Conservation (phyloP, 805 yeast species). For the Wilhelminamyces savonicus region DNA sequence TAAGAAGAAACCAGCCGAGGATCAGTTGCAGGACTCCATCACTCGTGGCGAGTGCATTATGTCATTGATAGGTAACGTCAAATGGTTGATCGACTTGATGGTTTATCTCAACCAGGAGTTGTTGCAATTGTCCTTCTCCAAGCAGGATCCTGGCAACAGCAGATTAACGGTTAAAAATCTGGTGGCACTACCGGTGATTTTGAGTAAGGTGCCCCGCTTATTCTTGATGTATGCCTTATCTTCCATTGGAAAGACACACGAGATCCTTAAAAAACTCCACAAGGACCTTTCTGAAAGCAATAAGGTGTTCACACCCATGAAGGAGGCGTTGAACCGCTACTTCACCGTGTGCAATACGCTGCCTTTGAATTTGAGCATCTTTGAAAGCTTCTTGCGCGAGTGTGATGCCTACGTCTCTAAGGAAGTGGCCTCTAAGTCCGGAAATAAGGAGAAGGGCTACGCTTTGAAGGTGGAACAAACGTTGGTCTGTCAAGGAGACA, state of each 20-base stretch:
- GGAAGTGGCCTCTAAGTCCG: slow-evolving; percentile 17
- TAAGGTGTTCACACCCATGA: slow-evolving; percentile 41
- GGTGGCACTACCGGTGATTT: slow-evolving; percentile 50
- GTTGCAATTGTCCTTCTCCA: slow-evolving; percentile 34
- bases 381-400: slow-evolving; percentile 58
- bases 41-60: slow-evolving; percentile 59
- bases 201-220: slow-evolving; percentile 66
- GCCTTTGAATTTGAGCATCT: slow-evolving; percentile 49
- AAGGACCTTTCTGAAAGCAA: slow-evolving; percentile 40
- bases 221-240: slow-evolving; percentile 60
- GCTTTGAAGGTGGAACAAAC: slow-evolving; percentile 53
- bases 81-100: slow-evolving; percentile 82
- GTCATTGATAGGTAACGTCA: slow-evolving; percentile 63
- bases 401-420: slow-evolving; percentile 36
- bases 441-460: slow-evolving; percentile 16
- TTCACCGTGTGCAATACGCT: slow-evolving; percentile 43
- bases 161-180: slow-evolving; percentile 25
- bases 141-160: slow-evolving; percentile 11
- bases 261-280: slow-evolving; percentile 49
- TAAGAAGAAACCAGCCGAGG: slow-evolving; percentile 48
- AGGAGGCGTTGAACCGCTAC: slow-evolving; percentile 46
- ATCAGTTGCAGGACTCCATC: slow-evolving; percentile 46
- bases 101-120: slow-evolving; percentile 70
- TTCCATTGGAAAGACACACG: slow-evolving; percentile 58
- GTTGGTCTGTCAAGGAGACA: slow-evolving; percentile 53